Evolutionary conservation across 768 basidiomycete genomes (phyloP).

Genomic region (Boletellus emodensis): DNA sequence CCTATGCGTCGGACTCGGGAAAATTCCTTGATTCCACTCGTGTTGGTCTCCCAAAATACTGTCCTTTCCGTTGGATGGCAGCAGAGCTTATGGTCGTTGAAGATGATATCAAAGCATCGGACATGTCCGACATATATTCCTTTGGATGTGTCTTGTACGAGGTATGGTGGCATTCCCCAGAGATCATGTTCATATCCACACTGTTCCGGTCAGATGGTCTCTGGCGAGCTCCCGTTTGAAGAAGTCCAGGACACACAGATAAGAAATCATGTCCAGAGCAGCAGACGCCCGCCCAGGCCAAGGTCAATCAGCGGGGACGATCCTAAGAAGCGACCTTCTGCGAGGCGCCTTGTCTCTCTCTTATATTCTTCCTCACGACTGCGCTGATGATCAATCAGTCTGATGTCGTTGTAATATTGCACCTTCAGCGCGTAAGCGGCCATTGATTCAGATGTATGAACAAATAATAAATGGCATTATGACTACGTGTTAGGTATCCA

Average conservation of each 20-base stretch:
- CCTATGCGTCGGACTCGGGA: constrained; percentile 20
- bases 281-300: constrained; percentile 8
- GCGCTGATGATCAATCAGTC: neutral
- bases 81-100: constrained; percentile 20
- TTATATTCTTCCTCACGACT: neutral
- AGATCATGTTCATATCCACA: neutral
- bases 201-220: constrained; percentile 13
- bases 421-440: no score
- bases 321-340: constrained; percentile 13
- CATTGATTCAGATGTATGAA: no score
- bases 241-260: neutral
- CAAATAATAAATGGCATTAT: no score
- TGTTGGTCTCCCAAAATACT: constrained; percentile 12
- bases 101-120: constrained; percentile 1
- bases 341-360: neutral
- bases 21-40: constrained; percentile 22
- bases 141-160: constrained; percentile 32
- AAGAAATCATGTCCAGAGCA: neutral
- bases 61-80: constrained; percentile 24
- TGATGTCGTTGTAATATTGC: neutral
- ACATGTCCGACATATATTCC: constrained; percentile 24
- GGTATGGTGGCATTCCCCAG: constrained; percentile 10
- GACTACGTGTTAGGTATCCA: no score
- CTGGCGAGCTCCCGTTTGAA: constrained; percentile 18
- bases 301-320: constrained; percentile 2